Base-by-base conservation (phyloP, 306 rosid genomes). In the Lathyrus oleraceus region DNA sequence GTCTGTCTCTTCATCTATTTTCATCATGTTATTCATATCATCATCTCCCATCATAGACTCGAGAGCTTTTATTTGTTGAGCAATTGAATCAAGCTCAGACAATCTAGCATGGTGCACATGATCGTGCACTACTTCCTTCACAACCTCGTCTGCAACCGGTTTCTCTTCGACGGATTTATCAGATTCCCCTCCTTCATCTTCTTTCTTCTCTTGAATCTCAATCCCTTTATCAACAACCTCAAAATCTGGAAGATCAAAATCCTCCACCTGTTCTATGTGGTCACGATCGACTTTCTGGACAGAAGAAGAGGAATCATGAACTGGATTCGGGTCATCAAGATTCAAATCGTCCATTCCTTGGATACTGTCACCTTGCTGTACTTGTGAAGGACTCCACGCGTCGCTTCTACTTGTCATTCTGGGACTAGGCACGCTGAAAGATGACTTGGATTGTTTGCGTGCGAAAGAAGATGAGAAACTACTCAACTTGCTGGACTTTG, bases 391-490 rank as follows among this genome's bases (percentile, higher is more conserved):
- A 78, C 87, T 82, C 96, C 91, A 85, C 38, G 85, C 80, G 40
- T 84, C 91, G 16, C 60, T 89, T 71, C 76, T 83, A 71, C 88
- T 84, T 2, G 86, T 73, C 20, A 91, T 39, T 74, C 87, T 89
- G 0, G 99, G 99, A 81, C 99, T 91, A 40, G 92, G 83, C 76
- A 89, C 87, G 70, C 97, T 95, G 83, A 95, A 95, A 6, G 99
- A 95, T 38, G 82, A 71, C 77, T 95, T 89, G 19, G 97, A 95
- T 73, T 89, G 96, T 79, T 89, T 95, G 38, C 93, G 82, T 14
- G 84, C 96, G 36, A 83, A 73, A 62, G 89, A 73, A 68, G 87
- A 68, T 39, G 87, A 16, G 12, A 84, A 68, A 25, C 17, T 77
- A 45, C 70, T 79, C 10, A 75, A 73, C 72, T 87, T 90, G 21